Base-by-base conservation (phyloP, 169 alveolate genomes). In the Plasmodium relictum region DNA sequence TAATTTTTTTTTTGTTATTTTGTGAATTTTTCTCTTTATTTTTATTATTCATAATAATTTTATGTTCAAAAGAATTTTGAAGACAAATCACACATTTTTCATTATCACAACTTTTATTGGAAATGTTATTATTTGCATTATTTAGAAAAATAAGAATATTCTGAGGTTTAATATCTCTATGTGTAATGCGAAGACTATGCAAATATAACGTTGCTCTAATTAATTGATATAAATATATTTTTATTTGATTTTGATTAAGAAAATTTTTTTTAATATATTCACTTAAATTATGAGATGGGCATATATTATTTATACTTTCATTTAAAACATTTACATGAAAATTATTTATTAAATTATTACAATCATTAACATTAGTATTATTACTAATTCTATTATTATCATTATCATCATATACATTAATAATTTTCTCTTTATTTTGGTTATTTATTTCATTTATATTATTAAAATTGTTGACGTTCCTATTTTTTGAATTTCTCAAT, bases 81-180 rank as follows among this genome's bases (percentile, higher is more conserved):
- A 78, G 48, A 26, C 89, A 78, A 41, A 78, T 58, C 4, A 78
- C 50, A 18, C 89, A 78, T 26, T 78, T 20, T 24, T 63, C 65
- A 22, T 65, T 70, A 16, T 58, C 44, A 24, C 41, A 18, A 0
- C 9, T 24, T 3, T 61, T 61, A 61, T 68, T 37, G 1, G 22
- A 0, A 61, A 24, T 70, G 10, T 48, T 22, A 48, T 16, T 56
- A 37, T 44, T 39, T 1, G 73, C 7, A 48, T 78, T 78, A 44
- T 78, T 78, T 10, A 78, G 26, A 65, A 78, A 78, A 14, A 98
- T 99, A 20, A 98, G 97, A 37, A 99, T 93, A 93, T 99, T 99
- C 91, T 98, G 99, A 14, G 99, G 99, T 87, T 99, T 99, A 71
- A 99, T 98, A 74, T 99, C 99, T 74, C 99, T 95, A 92, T 99